Evolutionary conservation across 2,329 filamentous ascomycete species (phyloP).

Genomic region (Cladosporium sphaerospermum): DNA sequence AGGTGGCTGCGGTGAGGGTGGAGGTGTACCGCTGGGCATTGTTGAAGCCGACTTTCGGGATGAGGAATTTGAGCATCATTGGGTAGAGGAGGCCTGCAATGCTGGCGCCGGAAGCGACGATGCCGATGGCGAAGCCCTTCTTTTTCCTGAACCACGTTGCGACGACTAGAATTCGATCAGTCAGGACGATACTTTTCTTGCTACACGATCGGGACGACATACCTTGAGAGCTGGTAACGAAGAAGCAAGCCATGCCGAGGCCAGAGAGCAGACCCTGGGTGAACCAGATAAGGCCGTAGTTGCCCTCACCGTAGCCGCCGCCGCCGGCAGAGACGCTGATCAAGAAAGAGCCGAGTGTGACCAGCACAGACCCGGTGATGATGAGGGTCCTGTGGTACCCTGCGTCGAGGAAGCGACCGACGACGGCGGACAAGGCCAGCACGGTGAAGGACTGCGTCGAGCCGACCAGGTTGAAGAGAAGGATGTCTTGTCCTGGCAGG

Average conservation of each 20-base stretch:
- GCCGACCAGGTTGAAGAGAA: conserved; percentile 43
- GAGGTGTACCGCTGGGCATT: conserved; percentile 39
- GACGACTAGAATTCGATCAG: conserved; percentile 33
- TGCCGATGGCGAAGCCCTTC: conserved; percentile 44
- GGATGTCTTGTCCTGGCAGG: conserved; percentile 34
- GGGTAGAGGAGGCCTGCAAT: conserved; percentile 39
- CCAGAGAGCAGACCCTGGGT: conserved; percentile 44
- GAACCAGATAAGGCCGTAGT: conserved; percentile 40
- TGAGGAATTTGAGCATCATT: conserved; percentile 41
- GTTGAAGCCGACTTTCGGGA: conserved; percentile 39
- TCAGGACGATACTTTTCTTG: background rate
- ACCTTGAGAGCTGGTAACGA: conserved; percentile 47
- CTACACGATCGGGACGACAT: conserved; percentile 16
- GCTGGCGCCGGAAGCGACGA: conserved; percentile 46
- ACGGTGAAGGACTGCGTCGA: conserved; percentile 44
- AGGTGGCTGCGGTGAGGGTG: conserved; percentile 36
- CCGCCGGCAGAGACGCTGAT: conserved; percentile 35
- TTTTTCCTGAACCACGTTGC: conserved; percentile 45
- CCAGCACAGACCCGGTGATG: conserved; percentile 36
- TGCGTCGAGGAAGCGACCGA: conserved; percentile 46
- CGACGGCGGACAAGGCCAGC: conserved; percentile 38
- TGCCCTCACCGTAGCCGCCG: conserved; percentile 31
- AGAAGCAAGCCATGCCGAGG: conserved; percentile 48
- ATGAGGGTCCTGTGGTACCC: conserved; percentile 37
- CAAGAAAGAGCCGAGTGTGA: conserved; percentile 40